A percentile compares a stretch with the other conserved stretches of the same genome.
Conservation (phyloP, 352 stramenopile genomes). For the Labyrinthula sp. region DNA sequence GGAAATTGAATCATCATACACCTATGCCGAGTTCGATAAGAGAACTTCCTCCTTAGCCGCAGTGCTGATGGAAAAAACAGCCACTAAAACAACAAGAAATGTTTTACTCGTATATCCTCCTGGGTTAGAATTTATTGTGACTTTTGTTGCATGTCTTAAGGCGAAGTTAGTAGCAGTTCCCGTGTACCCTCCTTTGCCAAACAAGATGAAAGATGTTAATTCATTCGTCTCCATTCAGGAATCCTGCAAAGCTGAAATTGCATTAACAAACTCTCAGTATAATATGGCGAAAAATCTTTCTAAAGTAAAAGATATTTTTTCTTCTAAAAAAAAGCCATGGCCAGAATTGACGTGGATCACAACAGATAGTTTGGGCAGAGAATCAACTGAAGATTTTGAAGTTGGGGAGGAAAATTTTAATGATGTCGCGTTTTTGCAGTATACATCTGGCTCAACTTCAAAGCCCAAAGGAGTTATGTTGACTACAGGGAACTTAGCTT, state of each 20-base stretch:
- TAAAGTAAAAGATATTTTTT: constrained; percentile 44
- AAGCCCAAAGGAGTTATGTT: constrained; percentile 93
- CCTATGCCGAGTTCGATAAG: constrained; percentile 14
- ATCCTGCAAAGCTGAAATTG: constrained; percentile 63
- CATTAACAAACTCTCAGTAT: constrained; percentile 50
- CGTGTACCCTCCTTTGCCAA: constrained; percentile 61
- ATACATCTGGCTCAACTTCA: constrained; percentile 91
- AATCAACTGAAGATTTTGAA: no score
- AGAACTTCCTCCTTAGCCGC: constrained; percentile 5
- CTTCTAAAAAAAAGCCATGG: constrained; percentile 29
- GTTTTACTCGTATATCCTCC: constrained; percentile 89
- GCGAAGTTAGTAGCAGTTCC: constrained; percentile 74
- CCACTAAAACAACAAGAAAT: constrained; percentile 40
- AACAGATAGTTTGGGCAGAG: constrained; percentile 11
- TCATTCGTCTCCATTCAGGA: constrained; percentile 79
- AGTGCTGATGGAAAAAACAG: constrained; percentile 5
- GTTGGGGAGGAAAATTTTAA: constrained; percentile 26
- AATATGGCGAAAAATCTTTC: constrained; percentile 58
- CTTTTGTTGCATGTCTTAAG: constrained; percentile 82
- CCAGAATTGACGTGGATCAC: constrained; percentile 37
- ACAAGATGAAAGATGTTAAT: constrained; percentile 75
- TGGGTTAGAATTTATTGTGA: constrained; percentile 84
- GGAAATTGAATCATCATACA: constrained; percentile 2
- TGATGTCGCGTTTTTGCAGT: constrained; percentile 90
- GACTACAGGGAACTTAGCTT: constrained; percentile 76